A percentile compares a stretch with the other conserved stretches of the same genome.
phyloP scores from a whole-genome alignment of 306 rosid species.

The Pachyrhizus erosus region DNA sequence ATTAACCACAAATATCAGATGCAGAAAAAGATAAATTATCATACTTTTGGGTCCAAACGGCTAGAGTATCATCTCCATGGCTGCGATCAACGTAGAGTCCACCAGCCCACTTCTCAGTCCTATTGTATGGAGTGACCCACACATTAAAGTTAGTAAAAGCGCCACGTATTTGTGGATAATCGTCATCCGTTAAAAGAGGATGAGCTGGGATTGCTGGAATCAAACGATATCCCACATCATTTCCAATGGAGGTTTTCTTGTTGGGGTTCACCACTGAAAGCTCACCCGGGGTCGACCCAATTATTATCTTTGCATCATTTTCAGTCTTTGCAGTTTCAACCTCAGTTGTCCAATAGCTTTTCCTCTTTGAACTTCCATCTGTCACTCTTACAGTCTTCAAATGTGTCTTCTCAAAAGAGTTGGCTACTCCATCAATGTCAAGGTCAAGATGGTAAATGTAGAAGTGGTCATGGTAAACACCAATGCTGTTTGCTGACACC shows the following conservation, averaged over 20 bases:
- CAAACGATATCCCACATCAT: constrained; percentile 60
- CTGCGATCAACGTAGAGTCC: constrained; percentile 30
- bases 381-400: constrained; percentile 48
- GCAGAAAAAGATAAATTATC: not conserved
- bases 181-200: constrained; percentile 54
- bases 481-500: constrained; percentile 60
- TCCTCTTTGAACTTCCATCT: constrained; percentile 53
- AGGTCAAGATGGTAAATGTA: constrained; percentile 62
- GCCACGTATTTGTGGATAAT: constrained; percentile 28
- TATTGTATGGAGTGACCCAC: constrained; percentile 69
- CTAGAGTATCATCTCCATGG: not conserved
- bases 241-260: constrained; percentile 55
- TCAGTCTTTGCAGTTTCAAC: constrained; percentile 43
- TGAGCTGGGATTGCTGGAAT: constrained; percentile 47
- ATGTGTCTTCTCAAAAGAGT: constrained; percentile 61
- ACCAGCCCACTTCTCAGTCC: constrained; percentile 69
- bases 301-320: constrained; percentile 49
- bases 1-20: no score
- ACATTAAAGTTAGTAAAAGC: constrained; percentile 37
- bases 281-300: constrained; percentile 49
- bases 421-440: constrained; percentile 62
- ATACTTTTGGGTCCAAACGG: constrained; percentile 1
- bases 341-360: constrained; percentile 59
- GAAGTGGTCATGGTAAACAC: constrained; percentile 69
- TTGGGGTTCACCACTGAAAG: constrained; percentile 60